These are phyloP conservation scores for Diaporthe batatas DNA, from an alignment of 2,329 filamentous ascomycete species.

Conservation along the genomic window DNA sequence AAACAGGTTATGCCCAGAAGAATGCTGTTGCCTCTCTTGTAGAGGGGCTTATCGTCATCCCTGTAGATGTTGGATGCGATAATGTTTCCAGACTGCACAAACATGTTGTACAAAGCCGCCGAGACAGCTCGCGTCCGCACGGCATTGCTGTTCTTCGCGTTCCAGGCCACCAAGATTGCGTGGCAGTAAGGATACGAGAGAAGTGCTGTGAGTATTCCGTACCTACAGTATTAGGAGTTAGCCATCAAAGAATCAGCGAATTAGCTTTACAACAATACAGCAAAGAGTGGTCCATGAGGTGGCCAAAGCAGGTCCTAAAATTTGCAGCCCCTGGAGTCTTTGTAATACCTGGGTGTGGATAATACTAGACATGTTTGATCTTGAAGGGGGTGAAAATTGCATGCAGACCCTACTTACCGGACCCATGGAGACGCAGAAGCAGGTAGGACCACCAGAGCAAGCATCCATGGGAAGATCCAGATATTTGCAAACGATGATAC, in stretches of 20 bases:
- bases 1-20: slow-evolving; percentile 61
- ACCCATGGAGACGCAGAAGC: slow-evolving; percentile 52
- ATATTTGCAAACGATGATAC: slow-evolving; percentile 56
- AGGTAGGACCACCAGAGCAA: slow-evolving; percentile 52
- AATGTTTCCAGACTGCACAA: slow-evolving; percentile 59
- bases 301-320: too few species aligned
- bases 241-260: too few species aligned
- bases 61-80: slow-evolving; percentile 66
- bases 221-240: slow-evolving; percentile 41
- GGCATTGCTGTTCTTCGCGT: slow-evolving; percentile 60
- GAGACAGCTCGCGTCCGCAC: slow-evolving; percentile 63
- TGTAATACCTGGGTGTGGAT: too few species aligned
- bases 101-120: slow-evolving; percentile 65
- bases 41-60: slow-evolving; percentile 66
- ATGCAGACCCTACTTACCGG: slow-evolving; percentile 36
- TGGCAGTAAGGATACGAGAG: slow-evolving; percentile 65
- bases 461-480: slow-evolving; percentile 59
- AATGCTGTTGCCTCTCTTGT: slow-evolving; percentile 63
- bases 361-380: too few species aligned
- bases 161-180: slow-evolving; percentile 62
- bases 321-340: too few species aligned
- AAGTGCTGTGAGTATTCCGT: slow-evolving; percentile 55
- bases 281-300: too few species aligned
- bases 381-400: too few species aligned
- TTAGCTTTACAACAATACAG: too few species aligned